Evolutionary conservation across 2,329 filamentous ascomycete genomes (phyloP), one percentile per base, ranked within the genome.

Genomic region (Trichoderma oligosporum): DNA sequence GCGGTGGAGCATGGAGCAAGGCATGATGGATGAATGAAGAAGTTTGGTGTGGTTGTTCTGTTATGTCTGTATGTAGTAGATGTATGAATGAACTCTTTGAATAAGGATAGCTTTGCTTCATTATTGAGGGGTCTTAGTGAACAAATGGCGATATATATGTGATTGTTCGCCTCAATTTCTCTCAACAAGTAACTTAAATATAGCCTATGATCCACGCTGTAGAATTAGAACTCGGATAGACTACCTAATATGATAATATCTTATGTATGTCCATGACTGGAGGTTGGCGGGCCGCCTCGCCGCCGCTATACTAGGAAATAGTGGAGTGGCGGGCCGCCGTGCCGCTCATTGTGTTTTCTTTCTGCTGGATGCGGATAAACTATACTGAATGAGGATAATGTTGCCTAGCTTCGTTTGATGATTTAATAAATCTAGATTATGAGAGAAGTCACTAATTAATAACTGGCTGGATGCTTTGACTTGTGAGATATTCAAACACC

Each of bases 1-100:
- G 7, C 57, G 57, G 36, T 59, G 42, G 35, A 59, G 57, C 49
- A 59, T 39, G 31, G 57, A 55, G 25, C 48, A 48, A 46, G 51
- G 16, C 31, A 51, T 45, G 47, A 25, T 49, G 16, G 7, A 3
- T 8, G 38, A n/a, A 8, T 4, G 38, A 7, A 18, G 16, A 12
- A 11, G 25, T 27, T 27, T 44, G 4, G 11, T n/a, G 6, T 41
- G 4, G 27, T 52, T 45, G 25, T 29, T n/a, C 9, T 27, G 42
- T 18, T 29, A n/a, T n/a, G n/a, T n/a, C n/a, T n/a, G n/a, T n/a
- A n/a, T n/a, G n/a, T n/a, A 8, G 9, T 4, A 41, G 24, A 4
- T 20, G 12, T 42, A 20, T 38, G 36, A 41, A 6, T 18, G 18
- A 47, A 12, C 4, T 25, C 29, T 1, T 33, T 7, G 25, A 31